Conservation (phyloP, 2,329 filamentous ascomycete species). For the Xenoacremonium recifei region DNA sequence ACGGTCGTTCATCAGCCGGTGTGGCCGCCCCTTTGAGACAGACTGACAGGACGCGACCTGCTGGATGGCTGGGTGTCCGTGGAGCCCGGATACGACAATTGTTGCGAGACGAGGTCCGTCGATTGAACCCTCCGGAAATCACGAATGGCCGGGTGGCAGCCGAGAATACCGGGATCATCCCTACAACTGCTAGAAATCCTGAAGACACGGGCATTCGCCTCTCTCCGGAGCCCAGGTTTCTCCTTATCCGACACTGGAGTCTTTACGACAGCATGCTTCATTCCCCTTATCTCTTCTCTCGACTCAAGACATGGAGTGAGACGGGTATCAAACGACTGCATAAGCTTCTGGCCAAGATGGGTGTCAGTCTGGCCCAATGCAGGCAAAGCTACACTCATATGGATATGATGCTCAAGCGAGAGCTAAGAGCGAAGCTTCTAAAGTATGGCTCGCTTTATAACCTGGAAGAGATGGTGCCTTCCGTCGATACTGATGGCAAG, state of each 20-base stretch:
- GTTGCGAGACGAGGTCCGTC: slow-evolving; percentile 87
- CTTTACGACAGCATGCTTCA: slow-evolving; percentile 98
- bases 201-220: slow-evolving; percentile 90
- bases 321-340: slow-evolving; percentile 83
- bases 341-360: slow-evolving; percentile 97
- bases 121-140: slow-evolving; percentile 78
- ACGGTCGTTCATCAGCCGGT: slow-evolving; percentile 80
- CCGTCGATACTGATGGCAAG: slow-evolving; percentile 67
- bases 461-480: slow-evolving; percentile 87
- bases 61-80: slow-evolving; percentile 78
- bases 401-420: slow-evolving; percentile 94
- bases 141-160: slow-evolving; percentile 60
- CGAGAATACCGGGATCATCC: slow-evolving; percentile 78
- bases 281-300: slow-evolving; percentile 88
- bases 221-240: slow-evolving; percentile 89
- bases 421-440: slow-evolving; percentile 78
- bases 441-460: slow-evolving; percentile 94
- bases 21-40: slow-evolving; percentile 60
- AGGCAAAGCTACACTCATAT: slow-evolving; percentile 97
- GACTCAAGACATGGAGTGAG: slow-evolving; percentile 93
- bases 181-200: slow-evolving; percentile 81
- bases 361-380: slow-evolving; percentile 88
- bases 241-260: slow-evolving; percentile 94
- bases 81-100: slow-evolving; percentile 83
- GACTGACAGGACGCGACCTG: slow-evolving; percentile 55